Evolutionary conservation across 805 yeast species (phyloP), one percentile per base, ranked within the genome.

Genomic region (Nematodospora valgi): DNA sequence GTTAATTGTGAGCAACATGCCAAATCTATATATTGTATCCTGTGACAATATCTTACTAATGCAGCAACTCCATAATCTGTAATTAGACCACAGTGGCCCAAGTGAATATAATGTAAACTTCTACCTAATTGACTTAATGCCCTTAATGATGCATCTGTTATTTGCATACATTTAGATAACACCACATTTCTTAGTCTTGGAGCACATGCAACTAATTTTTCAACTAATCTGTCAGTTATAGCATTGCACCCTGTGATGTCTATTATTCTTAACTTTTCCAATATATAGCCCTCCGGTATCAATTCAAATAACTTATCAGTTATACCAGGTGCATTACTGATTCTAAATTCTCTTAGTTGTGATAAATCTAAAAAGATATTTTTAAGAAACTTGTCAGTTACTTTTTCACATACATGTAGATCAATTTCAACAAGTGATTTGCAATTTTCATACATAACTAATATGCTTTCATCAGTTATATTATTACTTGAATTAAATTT

Each of bases 1-100:
- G 98, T 88, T 36, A 91, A 70, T 56, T 86, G 94, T 1, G 82
- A 70, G 56, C 98, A 91, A 59, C 97, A 89, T 11, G 98, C 98
- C 40, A 93, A 75, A 61, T 91, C 98, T 44, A 91, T 86, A 57
- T 89, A 91, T 50, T 86, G 94, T 38, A 91, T 78, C 39, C 96
- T 70, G 39, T 83, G 84, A 52, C 98, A 93, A 30, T 74, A 72
- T 44, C 82, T 73, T 9, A 86, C 85, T 41, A 91, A 67, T 8
- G 75, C 70, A 19, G 77, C 73, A 12, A 93, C 93, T 14, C 97
- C 97, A 42, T 70, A 74, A 62, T 91, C 98, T 1, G 97, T 91
- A 38, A 91, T 84, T 51, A 83, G 78, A 30, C 80, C 74, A 64
- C 98, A 93, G 63, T 91, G 98, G 12, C 98, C 98, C 41, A 91